phyloP scores from a whole-genome alignment of 140 eudicot species.

The Bidens hawaiensis region DNA sequence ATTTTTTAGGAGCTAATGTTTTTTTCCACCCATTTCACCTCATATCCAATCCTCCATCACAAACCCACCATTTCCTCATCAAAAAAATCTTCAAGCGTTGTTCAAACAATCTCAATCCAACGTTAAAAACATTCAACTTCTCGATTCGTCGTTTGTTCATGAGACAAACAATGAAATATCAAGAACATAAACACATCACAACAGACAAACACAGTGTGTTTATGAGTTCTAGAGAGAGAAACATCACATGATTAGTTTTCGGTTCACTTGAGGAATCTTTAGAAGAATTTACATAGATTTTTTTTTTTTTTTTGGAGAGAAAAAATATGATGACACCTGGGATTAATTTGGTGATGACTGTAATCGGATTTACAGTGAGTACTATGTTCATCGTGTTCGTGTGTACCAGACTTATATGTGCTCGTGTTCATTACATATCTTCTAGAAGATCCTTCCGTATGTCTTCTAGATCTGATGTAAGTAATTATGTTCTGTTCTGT shows the following conservation, averaged over 20 bases:
- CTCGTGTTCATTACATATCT: constrained; percentile 67
- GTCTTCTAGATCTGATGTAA: constrained; percentile 88
- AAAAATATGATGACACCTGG: constrained; percentile 15
- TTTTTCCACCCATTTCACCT: no score
- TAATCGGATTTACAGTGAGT: no score
- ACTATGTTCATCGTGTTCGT: no score
- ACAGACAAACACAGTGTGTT: constrained; percentile 21
- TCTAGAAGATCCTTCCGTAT: constrained; percentile 57
- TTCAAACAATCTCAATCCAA: not conserved
- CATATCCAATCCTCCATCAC: constrained; percentile 15
- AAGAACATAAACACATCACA: constrained; percentile 20
- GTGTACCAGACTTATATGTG: constrained; percentile 85
- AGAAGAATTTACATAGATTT: not conserved
- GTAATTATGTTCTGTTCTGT: constrained; percentile 23
- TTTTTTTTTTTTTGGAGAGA: not conserved
- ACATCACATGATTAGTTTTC: constrained; percentile 14
- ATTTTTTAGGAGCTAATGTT: no score
- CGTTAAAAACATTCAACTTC: not conserved
- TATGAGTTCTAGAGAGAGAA: constrained; percentile 25
- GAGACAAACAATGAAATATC: constrained; percentile 35
- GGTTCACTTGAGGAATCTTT: not conserved
- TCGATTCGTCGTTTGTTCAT: constrained; percentile 13
- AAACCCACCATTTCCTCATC: constrained; percentile 24
- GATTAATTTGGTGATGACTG: no score
- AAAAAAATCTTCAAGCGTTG: not conserved